Percentiles rank a stretch among this genome's conserved stretches.
phyloP scores from a whole-genome alignment of 495 filamentous ascomycete species.

The Daldinia vernicosa region DNA sequence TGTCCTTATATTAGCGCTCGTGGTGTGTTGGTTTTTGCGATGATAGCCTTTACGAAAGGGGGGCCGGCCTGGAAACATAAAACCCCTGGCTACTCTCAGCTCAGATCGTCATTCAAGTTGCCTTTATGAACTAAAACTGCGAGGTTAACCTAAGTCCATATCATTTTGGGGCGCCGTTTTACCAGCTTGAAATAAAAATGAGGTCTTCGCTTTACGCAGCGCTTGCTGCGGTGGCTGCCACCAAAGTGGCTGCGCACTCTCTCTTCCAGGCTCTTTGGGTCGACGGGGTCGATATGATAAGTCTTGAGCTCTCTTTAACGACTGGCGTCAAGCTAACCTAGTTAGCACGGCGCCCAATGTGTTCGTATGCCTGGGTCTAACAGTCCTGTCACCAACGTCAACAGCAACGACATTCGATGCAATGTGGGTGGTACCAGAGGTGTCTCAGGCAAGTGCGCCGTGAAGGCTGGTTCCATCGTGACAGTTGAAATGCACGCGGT shows the following conservation, averaged over 20 bases:
- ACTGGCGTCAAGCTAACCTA: conserved; percentile 19
- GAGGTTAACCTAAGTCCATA: not conserved
- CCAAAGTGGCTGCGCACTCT: conserved; percentile 48
- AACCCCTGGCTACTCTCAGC: conserved; percentile 24
- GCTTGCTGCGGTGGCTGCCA: conserved; percentile 42
- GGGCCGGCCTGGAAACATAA: conserved; percentile 28
- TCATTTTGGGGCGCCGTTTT: not conserved
- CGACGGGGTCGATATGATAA: conserved; percentile 51
- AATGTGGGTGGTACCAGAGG: conserved; percentile 40
- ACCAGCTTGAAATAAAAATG: conserved; percentile 46
- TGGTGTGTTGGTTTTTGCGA: conserved; percentile 3
- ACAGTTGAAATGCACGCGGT: conserved; percentile 61
- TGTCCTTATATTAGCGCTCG: conserved; percentile 21
- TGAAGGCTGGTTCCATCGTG: conserved; percentile 54
- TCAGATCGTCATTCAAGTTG: conserved; percentile 33
- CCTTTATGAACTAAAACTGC: conserved; percentile 21
- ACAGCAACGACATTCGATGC: conserved; percentile 55
- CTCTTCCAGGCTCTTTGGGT: conserved; percentile 53
- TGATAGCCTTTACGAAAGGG: not conserved
- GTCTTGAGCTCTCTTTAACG: conserved; percentile 18
- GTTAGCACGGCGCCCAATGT: conserved; percentile 43
- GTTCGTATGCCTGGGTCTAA: conserved; percentile 50
- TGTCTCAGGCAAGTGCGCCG: conserved; percentile 40
- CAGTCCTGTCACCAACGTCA: conserved; percentile 53
- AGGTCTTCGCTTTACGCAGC: conserved; percentile 43